Percentiles rank a stretch among this genome's conserved stretches.
phyloP scores from a whole-genome alignment of 176 grass and related monocot genomes.

The Triticum urartu region DNA sequence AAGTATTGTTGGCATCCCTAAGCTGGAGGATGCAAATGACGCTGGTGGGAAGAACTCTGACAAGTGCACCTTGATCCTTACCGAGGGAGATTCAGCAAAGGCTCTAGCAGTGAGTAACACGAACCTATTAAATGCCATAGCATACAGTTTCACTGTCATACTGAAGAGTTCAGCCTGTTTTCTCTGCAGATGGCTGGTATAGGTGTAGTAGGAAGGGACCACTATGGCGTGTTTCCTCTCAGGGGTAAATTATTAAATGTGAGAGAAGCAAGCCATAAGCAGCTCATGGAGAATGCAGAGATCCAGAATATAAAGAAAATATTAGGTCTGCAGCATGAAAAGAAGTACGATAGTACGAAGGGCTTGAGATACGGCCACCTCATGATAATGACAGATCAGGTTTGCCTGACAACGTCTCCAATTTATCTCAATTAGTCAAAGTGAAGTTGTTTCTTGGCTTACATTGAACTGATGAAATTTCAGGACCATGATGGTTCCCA shows the following conservation, averaged over 20 bases:
- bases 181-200: slow-evolving; percentile 79
- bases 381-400: slow-evolving; percentile 78
- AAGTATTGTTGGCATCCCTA: slow-evolving; percentile 68
- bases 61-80: slow-evolving; percentile 82
- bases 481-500: too few species aligned
- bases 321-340: slow-evolving; percentile 85
- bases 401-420: too few species aligned
- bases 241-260: slow-evolving; percentile 59
- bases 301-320: slow-evolving; percentile 90
- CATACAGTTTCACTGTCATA: background rate
- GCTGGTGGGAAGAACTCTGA: slow-evolving; percentile 77
- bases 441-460: too few species aligned
- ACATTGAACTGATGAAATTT: too few species aligned
- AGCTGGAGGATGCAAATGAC: slow-evolving; percentile 95
- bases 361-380: slow-evolving; percentile 94
- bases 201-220: slow-evolving; percentile 63
- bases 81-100: slow-evolving; percentile 97
- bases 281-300: slow-evolving; percentile 83
- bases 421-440: too few species aligned
- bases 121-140: background rate
- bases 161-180: background rate
- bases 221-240: slow-evolving; percentile 90
- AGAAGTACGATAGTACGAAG: slow-evolving; percentile 63
- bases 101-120: slow-evolving; percentile 74
- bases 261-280: slow-evolving; percentile 80